A percentile compares a stretch with the other conserved stretches of the same genome.
These are phyloP conservation scores for Lactarius indigo DNA, from an alignment of 768 basidiomycete genomes.

Conservation along the genomic window DNA sequence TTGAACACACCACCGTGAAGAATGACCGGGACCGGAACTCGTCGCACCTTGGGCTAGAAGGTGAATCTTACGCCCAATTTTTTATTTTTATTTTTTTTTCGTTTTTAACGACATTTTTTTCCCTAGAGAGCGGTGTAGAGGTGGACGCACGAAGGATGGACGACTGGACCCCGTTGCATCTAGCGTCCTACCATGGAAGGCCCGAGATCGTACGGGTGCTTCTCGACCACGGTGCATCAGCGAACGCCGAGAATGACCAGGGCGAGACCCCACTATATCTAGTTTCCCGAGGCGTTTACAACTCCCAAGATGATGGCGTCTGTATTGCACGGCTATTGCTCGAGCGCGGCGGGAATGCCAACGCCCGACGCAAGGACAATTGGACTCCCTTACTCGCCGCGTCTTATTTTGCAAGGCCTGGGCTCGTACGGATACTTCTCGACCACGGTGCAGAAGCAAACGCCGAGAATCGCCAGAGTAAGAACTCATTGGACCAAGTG, in stretches of 20 bases:
- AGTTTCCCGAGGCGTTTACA: background rate
- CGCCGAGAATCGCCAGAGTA: background rate
- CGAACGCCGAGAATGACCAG: background rate
- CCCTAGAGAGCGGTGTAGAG: background rate
- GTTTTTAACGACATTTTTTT: background rate
- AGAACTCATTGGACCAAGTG: background rate
- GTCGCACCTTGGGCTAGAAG: background rate
- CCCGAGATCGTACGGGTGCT: background rate
- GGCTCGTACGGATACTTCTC: background rate
- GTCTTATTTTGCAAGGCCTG: background rate
- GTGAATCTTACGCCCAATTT: background rate
- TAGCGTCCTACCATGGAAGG: background rate
- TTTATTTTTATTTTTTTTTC: too few relatives aligned
- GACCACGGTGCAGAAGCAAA: background rate
- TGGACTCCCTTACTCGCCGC: background rate
- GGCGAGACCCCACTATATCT: background rate
- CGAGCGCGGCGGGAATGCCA: background rate
- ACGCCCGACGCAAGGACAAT: background rate
- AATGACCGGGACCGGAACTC: background rate
- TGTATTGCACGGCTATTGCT: background rate
- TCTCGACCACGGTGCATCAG: background rate
- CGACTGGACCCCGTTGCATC: background rate
- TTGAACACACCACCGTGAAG: background rate
- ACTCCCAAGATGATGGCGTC: background rate
- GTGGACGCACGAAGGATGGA: background rate